These are phyloP conservation scores for Marchantia polymorpha DNA, from an alignment of 225 moss, liverwort and hornwort genomes.

Conservation along the genomic window DNA sequence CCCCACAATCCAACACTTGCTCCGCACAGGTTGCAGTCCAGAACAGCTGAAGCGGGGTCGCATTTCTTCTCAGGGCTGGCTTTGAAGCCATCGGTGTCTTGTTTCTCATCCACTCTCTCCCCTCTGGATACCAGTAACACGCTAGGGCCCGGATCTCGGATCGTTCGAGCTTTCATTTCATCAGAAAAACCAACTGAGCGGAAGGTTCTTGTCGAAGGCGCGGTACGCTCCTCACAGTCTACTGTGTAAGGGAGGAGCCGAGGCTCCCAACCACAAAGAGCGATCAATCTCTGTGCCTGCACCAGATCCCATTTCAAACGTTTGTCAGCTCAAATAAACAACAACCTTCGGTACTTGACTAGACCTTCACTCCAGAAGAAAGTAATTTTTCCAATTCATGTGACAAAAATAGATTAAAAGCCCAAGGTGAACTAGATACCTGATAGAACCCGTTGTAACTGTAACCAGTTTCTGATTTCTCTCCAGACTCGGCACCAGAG, in stretches of 20 bases:
- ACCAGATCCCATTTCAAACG: slow-evolving; percentile 1
- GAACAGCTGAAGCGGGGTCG: slow-evolving; percentile 84
- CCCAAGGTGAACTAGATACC: slow-evolving; percentile 27
- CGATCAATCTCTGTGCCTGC: slow-evolving; percentile 81
- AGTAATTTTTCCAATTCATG: not conserved
- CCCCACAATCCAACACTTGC: slow-evolving; percentile 95
- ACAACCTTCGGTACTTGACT: too few species aligned
- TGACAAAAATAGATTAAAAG: not conserved
- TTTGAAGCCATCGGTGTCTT: slow-evolving; percentile 36
- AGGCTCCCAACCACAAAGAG: slow-evolving; percentile 96
- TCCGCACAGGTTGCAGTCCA: slow-evolving; percentile 88
- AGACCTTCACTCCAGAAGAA: not conserved
- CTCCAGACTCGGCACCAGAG: slow-evolving; percentile 53
- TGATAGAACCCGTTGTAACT: slow-evolving; percentile 61
- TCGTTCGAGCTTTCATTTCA: slow-evolving; percentile 36
- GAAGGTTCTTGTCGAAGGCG: slow-evolving; percentile 32
- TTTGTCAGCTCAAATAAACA: not conserved
- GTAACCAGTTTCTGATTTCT: slow-evolving; percentile 44
- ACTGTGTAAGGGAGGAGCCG: slow-evolving; percentile 81
- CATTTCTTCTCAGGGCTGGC: slow-evolving; percentile 26
- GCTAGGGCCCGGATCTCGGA: slow-evolving; percentile 64
- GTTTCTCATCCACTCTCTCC: slow-evolving; percentile 38
- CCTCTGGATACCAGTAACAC: slow-evolving; percentile 46
- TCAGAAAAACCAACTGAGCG: slow-evolving; percentile 29
- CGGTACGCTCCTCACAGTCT: slow-evolving; percentile 57